Evolutionary conservation across 495 filamentous ascomycete genomes (phyloP).

Genomic region (Neurospora sp.): DNA sequence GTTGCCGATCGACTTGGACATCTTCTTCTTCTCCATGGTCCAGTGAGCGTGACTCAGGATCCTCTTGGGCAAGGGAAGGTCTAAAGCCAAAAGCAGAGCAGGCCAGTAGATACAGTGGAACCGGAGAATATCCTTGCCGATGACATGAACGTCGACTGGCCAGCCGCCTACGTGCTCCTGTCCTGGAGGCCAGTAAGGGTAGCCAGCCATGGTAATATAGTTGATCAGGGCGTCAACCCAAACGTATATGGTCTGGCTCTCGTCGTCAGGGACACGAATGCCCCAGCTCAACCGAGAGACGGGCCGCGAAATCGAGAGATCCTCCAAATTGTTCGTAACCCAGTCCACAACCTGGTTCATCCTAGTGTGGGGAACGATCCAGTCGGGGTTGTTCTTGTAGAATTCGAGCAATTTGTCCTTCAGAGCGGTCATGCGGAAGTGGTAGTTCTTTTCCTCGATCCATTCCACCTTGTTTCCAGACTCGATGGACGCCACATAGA

Average conservation of each 20-base stretch:
- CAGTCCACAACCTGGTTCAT: slow-evolving; percentile 58
- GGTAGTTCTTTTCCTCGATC: slow-evolving; percentile 90
- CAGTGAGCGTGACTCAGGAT: slow-evolving; percentile 89
- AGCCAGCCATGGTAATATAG: slow-evolving; percentile 80
- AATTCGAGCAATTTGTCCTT: slow-evolving; percentile 63
- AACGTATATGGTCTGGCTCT: slow-evolving; percentile 87
- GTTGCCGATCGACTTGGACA: slow-evolving; percentile 92
- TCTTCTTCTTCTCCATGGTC: slow-evolving; percentile 82
- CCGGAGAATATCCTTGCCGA: slow-evolving; percentile 92
- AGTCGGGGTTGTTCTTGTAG: slow-evolving; percentile 62
- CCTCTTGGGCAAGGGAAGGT: slow-evolving; percentile 69
- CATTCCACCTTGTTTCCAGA: slow-evolving; percentile 89
- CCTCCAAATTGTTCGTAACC: slow-evolving; percentile 63
- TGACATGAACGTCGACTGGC: slow-evolving; percentile 86
- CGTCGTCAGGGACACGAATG: slow-evolving; percentile 77
- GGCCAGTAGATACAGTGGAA: slow-evolving; percentile 99
- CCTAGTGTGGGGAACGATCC: slow-evolving; percentile 56
- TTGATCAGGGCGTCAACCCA: slow-evolving; percentile 96
- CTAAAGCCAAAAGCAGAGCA: slow-evolving; percentile 83
- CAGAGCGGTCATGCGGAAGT: slow-evolving; percentile 82
- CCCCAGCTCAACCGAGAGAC: slow-evolving; percentile 74
- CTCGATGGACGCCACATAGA: slow-evolving; percentile 74
- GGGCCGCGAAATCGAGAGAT: slow-evolving; percentile 85
- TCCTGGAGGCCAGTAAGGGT: slow-evolving; percentile 63
- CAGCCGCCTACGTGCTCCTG: slow-evolving; percentile 49